phyloP scores from a whole-genome alignment of 345 rosid genomes.

The Eucalyptus fibrosa region DNA sequence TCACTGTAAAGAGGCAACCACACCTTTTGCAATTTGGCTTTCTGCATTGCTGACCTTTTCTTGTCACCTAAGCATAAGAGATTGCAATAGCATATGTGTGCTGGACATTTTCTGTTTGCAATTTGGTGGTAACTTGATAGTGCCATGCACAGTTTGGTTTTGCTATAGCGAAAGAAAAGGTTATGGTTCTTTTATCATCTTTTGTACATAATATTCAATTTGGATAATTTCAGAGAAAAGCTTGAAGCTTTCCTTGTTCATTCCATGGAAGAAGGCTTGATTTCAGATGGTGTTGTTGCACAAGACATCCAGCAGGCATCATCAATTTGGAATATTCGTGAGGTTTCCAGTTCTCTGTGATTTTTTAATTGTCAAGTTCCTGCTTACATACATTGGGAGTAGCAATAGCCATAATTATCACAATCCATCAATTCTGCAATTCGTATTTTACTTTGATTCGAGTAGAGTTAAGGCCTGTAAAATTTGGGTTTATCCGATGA shows the following conservation, averaged over 20 bases:
- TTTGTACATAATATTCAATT: background rate
- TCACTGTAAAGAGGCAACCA: background rate
- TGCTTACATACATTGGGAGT: background rate
- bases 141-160: background rate
- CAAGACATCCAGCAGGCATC: conserved; percentile 90
- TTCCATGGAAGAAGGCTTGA: conserved; percentile 71
- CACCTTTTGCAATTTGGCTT: background rate
- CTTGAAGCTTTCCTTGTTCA: conserved; percentile 78
- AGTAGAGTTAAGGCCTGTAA: background rate
- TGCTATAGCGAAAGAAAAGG: background rate
- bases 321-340: conserved; percentile 88
- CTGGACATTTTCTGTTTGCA: background rate
- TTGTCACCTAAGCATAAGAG: background rate
- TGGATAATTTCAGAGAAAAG: conserved; percentile 52
- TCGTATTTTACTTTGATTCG: background rate
- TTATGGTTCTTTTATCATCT: background rate
- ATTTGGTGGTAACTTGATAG: background rate
- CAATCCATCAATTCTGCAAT: background rate
- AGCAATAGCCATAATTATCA: background rate
- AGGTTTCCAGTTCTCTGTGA: conserved; percentile 27
- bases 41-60: background rate
- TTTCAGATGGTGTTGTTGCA: conserved; percentile 88
- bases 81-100: background rate
- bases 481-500: background rate
- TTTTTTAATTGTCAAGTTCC: background rate